Conservation (phyloP, 108 stramenopile species). For the Epipyxis sp. region DNA sequence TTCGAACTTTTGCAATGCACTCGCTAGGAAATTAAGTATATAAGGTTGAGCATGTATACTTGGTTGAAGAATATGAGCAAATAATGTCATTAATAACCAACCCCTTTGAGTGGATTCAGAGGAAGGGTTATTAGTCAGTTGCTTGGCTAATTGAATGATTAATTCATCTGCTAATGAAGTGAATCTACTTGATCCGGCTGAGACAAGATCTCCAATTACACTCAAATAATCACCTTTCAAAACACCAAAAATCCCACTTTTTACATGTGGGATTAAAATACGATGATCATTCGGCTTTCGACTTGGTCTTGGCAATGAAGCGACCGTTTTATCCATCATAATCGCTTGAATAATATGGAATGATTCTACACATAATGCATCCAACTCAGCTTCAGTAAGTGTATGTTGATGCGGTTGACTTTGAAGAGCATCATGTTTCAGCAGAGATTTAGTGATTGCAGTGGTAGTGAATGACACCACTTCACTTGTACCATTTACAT, state of each 20-base stretch:
- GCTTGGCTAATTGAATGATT: not conserved
- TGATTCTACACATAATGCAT: too few species aligned
- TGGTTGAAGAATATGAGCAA: not conserved
- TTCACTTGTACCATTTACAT: too few species aligned
- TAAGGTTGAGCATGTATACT: not conserved
- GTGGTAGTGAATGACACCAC: not conserved
- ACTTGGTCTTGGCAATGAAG: not conserved
- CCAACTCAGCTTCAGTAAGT: too few species aligned
- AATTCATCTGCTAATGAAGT: not conserved
- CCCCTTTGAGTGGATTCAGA: not conserved
- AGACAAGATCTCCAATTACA: not conserved
- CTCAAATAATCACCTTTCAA: too few species aligned
- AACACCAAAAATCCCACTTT: too few species aligned
- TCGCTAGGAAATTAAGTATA: not conserved
- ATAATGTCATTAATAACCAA: not conserved
- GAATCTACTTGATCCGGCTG: not conserved
- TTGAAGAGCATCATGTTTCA: too few species aligned
- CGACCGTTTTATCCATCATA: not conserved
- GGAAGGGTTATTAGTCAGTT: slow-evolving; percentile 10
- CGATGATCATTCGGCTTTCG: not conserved
- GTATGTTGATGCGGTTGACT: too few species aligned
- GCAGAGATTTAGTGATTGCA: not conserved
- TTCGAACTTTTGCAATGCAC: too few species aligned
- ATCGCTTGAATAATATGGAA: not conserved
- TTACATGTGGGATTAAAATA: too few species aligned